Evolutionary conservation across 352 stramenopile species (phyloP).

Genomic region (Phytophthora pistaciae): DNA sequence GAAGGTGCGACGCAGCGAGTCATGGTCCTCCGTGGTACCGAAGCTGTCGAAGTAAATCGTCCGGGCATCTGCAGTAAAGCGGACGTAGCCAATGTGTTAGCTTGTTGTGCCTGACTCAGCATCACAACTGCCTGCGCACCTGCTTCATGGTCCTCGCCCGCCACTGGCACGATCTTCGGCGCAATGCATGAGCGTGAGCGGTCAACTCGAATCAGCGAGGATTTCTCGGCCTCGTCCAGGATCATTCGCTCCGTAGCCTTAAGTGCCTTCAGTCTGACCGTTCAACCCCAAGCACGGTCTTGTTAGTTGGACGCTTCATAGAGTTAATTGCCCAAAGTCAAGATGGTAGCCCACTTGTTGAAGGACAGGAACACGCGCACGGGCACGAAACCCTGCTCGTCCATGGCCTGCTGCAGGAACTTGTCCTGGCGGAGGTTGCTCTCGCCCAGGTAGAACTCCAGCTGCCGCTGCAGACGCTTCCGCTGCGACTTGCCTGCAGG

Average conservation of each 20-base stretch:
- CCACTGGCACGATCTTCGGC: constrained; percentile 40
- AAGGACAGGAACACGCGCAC: constrained; percentile 73
- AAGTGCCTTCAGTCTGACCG: constrained; percentile 53
- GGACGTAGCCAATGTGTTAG: not conserved
- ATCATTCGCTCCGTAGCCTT: constrained; percentile 68
- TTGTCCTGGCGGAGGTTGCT: constrained; percentile 86
- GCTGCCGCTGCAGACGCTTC: constrained; percentile 80
- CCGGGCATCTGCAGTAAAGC: constrained; percentile 38
- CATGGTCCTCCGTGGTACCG: constrained; percentile 62
- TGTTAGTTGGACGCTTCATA: not conserved
- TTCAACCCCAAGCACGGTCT: not conserved
- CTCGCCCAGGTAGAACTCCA: constrained; percentile 85
- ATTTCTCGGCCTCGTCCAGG: constrained; percentile 68
- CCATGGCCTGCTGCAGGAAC: constrained; percentile 81
- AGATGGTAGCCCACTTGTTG: constrained; percentile 50
- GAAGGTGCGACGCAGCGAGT: constrained; percentile 68
- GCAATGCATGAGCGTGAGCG: constrained; percentile 49
- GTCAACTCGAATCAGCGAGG: constrained; percentile 55
- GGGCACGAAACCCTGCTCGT: constrained; percentile 67
- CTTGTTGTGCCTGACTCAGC: not conserved
- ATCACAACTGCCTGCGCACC: constrained; percentile 7
- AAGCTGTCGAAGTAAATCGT: constrained; percentile 88
- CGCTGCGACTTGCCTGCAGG: constrained; percentile 61
- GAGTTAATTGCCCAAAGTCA: not conserved
- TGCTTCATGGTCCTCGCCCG: constrained; percentile 35